These are phyloP conservation scores for Kodamaea kakaduensis DNA, from an alignment of 805 yeast species.

Conservation along the genomic window DNA sequence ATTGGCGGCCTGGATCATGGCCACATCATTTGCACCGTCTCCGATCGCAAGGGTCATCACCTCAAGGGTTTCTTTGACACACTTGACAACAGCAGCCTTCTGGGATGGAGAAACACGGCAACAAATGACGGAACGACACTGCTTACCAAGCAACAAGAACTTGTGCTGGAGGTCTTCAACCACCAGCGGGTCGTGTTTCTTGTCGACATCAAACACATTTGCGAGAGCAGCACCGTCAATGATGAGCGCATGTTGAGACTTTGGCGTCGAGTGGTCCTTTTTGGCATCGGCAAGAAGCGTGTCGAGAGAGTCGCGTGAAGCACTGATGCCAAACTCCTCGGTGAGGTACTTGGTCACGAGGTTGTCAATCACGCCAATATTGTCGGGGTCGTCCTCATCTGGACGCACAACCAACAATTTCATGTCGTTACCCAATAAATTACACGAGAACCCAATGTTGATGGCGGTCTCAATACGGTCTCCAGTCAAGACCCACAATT, in stretches of 20 bases:
- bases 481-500: constrained; percentile 83
- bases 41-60: constrained; percentile 88
- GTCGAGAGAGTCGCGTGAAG: constrained; percentile 23
- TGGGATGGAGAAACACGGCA: constrained; percentile 89
- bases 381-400: constrained; percentile 34
- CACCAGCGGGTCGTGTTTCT: constrained; percentile 32
- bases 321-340: constrained; percentile 44
- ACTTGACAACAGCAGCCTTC: constrained; percentile 75
- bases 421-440: constrained; percentile 71
- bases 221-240: constrained; percentile 77
- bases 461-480: constrained; percentile 89
- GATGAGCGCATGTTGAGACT: constrained; percentile 62
- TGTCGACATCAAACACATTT: constrained; percentile 43
- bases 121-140: constrained; percentile 77
- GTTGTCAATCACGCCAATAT: constrained; percentile 30
- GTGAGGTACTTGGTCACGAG: constrained; percentile 46
- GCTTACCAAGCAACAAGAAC: constrained; percentile 69
- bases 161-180: constrained; percentile 28
- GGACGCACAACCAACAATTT: constrained; percentile 64
- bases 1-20: constrained; percentile 86
- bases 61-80: constrained; percentile 68
- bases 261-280: constrained; percentile 62
- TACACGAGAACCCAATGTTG: constrained; percentile 83
- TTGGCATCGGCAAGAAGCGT: constrained; percentile 45
- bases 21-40: constrained; percentile 87